Evolutionary conservation across 192 early-diverging fungal genomes (phyloP).

Genomic region (Podila epigama): DNA sequence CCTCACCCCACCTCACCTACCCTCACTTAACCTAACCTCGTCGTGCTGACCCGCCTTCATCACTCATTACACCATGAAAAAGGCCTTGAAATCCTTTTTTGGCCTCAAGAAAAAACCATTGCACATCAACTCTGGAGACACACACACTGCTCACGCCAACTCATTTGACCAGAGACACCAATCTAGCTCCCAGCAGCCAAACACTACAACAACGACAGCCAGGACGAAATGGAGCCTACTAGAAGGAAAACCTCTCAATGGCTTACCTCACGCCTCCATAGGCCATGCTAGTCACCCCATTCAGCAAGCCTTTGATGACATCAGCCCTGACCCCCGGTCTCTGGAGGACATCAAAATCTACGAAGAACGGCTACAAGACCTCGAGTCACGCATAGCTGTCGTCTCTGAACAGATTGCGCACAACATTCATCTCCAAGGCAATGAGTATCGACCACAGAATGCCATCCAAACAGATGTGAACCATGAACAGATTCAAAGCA

Average conservation of each 20-base stretch:
- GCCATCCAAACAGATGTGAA: background rate
- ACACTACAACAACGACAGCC: background rate
- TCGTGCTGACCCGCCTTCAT: background rate
- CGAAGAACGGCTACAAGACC: background rate
- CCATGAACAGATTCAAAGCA: background rate
- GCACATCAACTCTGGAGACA: background rate
- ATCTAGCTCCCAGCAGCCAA: background rate
- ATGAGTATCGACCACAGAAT: background rate
- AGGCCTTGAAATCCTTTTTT: slow-evolving; percentile 13
- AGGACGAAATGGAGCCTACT: too few species aligned
- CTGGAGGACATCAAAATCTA: background rate
- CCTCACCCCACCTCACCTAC: background rate
- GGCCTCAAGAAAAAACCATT: slow-evolving; percentile 7
- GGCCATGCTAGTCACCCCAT: background rate
- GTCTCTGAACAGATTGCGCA: background rate
- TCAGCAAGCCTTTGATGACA: background rate
- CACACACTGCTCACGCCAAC: background rate
- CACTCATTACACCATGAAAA: slow-evolving; percentile 2
- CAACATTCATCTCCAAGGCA: background rate
- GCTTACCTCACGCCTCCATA: background rate
- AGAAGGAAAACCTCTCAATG: too few species aligned
- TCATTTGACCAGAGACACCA: background rate
- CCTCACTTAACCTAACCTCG: too few species aligned
- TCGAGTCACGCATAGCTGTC: background rate
- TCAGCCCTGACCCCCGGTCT: background rate